Evolutionary conservation across 257 asterid species (phyloP), one percentile per base, ranked within the genome.

Genomic region (Thymus quinquecostatus): DNA sequence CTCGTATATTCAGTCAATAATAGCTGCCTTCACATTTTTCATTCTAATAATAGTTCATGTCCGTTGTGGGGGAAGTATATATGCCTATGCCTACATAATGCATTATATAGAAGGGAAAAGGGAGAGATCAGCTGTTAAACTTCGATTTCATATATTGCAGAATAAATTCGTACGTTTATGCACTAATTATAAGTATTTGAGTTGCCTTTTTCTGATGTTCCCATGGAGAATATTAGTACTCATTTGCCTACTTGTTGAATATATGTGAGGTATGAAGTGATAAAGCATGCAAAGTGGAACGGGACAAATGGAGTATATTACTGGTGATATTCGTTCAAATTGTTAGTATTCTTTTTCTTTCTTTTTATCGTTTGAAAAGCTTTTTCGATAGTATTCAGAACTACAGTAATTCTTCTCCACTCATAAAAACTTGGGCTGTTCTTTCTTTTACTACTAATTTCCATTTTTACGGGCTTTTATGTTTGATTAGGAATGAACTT

Each of bases 401-500:
- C 48, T 63, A 71, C 47, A 66, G 66, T 71, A 66, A 75, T 67
- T 71, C 78, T 71, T 71, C 78, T 71, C 54, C 78, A 66, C 74
- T 41, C 38, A 14, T 36, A 6, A 36, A 48, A 55, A 57, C 6
- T n/a, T 60, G 74, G 47, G 56, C 63, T 75, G 36, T 66, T 82
- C 89, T 77, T 62, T 77, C 78, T 40, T 81, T 83, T 76, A 81
- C 91, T 80, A 75, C 58, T 13, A 75, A 45, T 41, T 64, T 57
- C 45, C 76, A 48, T 21, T 68, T 60, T 60, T 54, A 54, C 53
- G 68, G 66, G 34, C 63, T 9, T 34, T 61, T 32, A 11, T 60
- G 40, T 53, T 50, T 70, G 68, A 68, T 76, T 73, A 69, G 69
- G 13, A 49, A 59, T 70, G 59, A n/a, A 62, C 76, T 66, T 73